Percentiles rank a stretch among this genome's conserved stretches.
These are phyloP conservation scores for Apiotrichum mycotoxinovorans DNA, from an alignment of 1,284 basidiomycete species.

Conservation along the genomic window DNA sequence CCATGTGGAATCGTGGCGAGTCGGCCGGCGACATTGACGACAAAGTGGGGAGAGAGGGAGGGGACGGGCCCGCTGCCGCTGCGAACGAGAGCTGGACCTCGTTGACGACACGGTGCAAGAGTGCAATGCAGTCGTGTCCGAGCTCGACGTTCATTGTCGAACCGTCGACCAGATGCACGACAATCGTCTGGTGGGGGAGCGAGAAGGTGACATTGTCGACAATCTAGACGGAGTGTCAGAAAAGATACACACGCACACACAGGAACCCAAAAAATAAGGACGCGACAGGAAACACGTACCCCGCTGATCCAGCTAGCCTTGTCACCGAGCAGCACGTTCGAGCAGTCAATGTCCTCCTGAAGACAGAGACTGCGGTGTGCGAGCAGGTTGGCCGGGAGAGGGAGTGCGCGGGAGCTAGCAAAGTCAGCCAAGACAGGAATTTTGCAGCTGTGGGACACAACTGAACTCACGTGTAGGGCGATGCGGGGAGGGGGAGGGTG, in stretches of 20 bases:
- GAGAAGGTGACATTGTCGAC: constrained; percentile 50
- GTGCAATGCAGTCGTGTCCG: constrained; percentile 23
- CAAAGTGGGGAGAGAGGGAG: constrained; percentile 12
- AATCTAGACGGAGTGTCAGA: constrained; percentile 20
- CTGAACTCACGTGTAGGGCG: constrained; percentile 54
- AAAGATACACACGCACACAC: too few relatives aligned
- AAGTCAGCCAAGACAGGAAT: too few relatives aligned
- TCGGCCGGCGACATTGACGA: constrained; percentile 26
- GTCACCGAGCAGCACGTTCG: constrained; percentile 49
- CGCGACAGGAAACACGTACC: constrained; percentile 21
- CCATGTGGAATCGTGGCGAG: constrained; percentile 17
- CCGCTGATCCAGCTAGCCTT: constrained; percentile 49
- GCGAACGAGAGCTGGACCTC: constrained; percentile 49
- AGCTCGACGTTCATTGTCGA: constrained; percentile 37
- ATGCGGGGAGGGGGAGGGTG: constrained; percentile 59
- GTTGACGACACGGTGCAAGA: constrained; percentile 41
- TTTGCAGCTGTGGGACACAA: too few relatives aligned
- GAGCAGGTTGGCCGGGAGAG: constrained; percentile 48
- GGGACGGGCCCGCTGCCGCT: constrained; percentile 24
- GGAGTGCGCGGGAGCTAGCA: constrained; percentile 36
- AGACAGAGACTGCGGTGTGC: constrained; percentile 44
- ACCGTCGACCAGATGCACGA: constrained; percentile 47
- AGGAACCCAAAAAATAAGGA: background rate
- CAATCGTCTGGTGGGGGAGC: constrained; percentile 32
- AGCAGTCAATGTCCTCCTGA: constrained; percentile 47